Base-by-base conservation (phyloP, 768 basidiomycete species). In the Trametes gibbosa region DNA sequence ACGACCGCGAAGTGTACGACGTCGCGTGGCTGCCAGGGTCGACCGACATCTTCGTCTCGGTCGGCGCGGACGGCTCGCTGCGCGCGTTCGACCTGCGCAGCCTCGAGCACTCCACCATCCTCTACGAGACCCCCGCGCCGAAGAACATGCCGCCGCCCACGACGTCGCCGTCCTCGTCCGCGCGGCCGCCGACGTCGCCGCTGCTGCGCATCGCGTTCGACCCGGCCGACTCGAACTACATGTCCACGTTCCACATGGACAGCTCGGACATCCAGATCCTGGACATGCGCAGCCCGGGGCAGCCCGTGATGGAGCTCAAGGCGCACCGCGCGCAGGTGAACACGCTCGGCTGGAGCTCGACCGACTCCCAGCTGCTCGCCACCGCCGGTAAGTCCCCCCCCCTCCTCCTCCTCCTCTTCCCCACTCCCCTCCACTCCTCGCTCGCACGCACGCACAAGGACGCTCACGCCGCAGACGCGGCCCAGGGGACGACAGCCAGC, bases 1-100 rank as follows among this genome's bases (percentile, higher is more conserved):
- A 97, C 74, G 95, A 98, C 78, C 85, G 92, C 47, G 90, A 95
- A 75, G 95, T 94, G 14, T 96, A 95, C 75, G 95, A 98, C 70
- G 95, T 97, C 41, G 95, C 94, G n/a, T 99, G 97, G 96, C 82
- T 98, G 13, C 97, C 97, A 5, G 84, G 87, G 24, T 95, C 93
- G 9, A 93, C 92, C 13, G 95, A 98, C 70, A 93, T 98, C 64
- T 99, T 99, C 71, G 95, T 98, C 37, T 97, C 95, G 5, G 97
- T 98, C 24, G 97, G 97, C 23, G 96, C 96, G 29, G 97, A 99
- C 69, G 97, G 97, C 12, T 93, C 90, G 63, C 77, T 98, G 50
- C 90, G 97, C 52, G 95, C 96, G 13, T 99, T 98, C 73, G 97
- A 99, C 73, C 79, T 99, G 56, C 87, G 97, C 49, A 92, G 91